A percentile compares a stretch with the other conserved stretches of the same genome.
Evolutionary conservation across 2,329 filamentous ascomycete genomes (phyloP).

Genomic region (Neofusicoccum parvum): DNA sequence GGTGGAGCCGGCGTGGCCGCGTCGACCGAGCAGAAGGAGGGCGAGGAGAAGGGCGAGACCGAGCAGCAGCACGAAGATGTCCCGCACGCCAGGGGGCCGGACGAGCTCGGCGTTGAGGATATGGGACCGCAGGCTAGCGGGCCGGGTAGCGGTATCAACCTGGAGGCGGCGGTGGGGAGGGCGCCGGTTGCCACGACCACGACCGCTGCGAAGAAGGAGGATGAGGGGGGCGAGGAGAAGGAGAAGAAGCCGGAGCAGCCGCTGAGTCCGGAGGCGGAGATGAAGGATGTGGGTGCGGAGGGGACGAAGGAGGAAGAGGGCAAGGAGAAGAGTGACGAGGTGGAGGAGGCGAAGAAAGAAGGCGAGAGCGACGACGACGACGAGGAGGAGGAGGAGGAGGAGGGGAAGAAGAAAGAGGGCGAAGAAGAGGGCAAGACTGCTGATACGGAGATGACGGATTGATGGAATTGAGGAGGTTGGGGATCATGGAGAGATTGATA

Average conservation of each 20-base stretch:
- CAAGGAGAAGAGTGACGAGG: too few species aligned
- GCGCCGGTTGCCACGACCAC: constrained; percentile 28
- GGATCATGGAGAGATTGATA: background rate
- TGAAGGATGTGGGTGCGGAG: constrained; percentile 21
- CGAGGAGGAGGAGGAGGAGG: background rate
- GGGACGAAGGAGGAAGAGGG: background rate
- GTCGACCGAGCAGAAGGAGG: constrained; percentile 12
- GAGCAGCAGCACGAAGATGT: constrained; percentile 50
- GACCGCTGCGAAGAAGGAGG: constrained; percentile 10
- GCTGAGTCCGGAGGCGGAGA: constrained; percentile 22
- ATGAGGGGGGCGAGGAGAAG: constrained; percentile 25
- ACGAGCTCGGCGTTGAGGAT: constrained; percentile 82
- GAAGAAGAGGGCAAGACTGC: background rate
- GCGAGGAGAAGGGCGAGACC: background rate
- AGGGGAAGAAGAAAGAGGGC: background rate
- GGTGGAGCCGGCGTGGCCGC: constrained; percentile 24
- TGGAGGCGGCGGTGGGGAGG: constrained; percentile 40
- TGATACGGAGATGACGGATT: constrained; percentile 15
- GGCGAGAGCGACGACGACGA: background rate
- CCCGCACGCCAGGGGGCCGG: constrained; percentile 82
- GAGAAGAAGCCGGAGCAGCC: constrained; percentile 22
- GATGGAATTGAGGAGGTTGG: background rate
- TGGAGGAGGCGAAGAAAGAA: background rate
- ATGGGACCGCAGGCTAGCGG: constrained; percentile 70
- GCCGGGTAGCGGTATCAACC: constrained; percentile 28